phyloP scores from a whole-genome alignment of 192 early-diverging fungal genomes.

The Dissophora globulifera region DNA sequence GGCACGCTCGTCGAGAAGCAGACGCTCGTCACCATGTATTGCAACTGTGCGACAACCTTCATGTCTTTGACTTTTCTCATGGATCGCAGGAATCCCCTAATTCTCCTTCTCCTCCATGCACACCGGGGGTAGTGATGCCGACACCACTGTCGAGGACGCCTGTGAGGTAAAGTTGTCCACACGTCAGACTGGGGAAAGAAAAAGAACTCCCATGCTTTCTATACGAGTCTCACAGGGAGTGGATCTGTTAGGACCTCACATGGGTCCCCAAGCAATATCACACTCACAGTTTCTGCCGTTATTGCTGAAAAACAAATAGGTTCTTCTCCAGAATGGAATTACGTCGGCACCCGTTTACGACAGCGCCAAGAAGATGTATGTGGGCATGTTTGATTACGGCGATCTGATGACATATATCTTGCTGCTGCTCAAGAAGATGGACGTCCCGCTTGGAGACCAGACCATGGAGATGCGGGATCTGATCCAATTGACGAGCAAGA shows the following conservation, averaged over 20 bases:
- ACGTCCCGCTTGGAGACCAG: slow-evolving; percentile 46
- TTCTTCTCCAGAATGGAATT: slow-evolving; percentile 77
- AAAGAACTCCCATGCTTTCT: too few species aligned
- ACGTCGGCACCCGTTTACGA: slow-evolving; percentile 86
- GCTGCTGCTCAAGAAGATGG: slow-evolving; percentile 67
- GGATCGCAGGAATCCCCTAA: too few species aligned
- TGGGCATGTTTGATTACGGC: slow-evolving; percentile 90
- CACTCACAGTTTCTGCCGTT: too few species aligned
- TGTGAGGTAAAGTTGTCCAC: slow-evolving; percentile 62
- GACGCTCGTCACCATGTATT: slow-evolving; percentile 69
- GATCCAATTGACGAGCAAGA: slow-evolving; percentile 59
- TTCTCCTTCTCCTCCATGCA: too few species aligned
- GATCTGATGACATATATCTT: slow-evolving; percentile 84
- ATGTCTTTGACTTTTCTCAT: too few species aligned
- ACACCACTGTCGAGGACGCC: slow-evolving; percentile 72
- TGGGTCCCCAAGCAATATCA: too few species aligned
- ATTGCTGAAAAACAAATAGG: too few species aligned
- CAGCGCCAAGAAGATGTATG: slow-evolving; percentile 61
- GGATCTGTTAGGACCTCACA: too few species aligned
- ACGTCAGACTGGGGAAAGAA: not conserved
- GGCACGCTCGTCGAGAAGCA: slow-evolving; percentile 69
- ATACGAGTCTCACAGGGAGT: too few species aligned
- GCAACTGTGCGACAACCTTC: too few species aligned
- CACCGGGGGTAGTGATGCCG: slow-evolving; percentile 65
- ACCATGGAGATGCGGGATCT: slow-evolving; percentile 69